A percentile compares a stretch with the other conserved stretches of the same genome.
phyloP scores from a whole-genome alignment of 768 basidiomycete genomes.

The Boletus sp. region DNA sequence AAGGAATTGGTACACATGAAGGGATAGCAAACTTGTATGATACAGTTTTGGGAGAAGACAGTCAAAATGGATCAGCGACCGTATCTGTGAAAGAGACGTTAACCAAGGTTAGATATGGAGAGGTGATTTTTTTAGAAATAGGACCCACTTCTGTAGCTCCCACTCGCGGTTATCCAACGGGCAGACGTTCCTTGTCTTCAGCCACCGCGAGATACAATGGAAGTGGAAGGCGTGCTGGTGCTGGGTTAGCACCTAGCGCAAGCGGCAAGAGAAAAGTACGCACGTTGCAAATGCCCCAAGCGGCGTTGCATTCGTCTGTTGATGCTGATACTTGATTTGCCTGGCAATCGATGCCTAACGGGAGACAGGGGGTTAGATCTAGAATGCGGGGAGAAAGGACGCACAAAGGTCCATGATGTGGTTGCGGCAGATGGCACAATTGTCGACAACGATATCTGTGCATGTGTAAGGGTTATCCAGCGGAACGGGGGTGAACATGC shows the following conservation, averaged over 20 bases:
- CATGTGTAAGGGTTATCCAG: slow-evolving; percentile 10
- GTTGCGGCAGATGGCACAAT: slow-evolving; percentile 99
- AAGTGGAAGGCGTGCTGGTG: slow-evolving; percentile 97
- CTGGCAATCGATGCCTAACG: slow-evolving; percentile 95
- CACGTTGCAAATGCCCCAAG: slow-evolving; percentile 99
- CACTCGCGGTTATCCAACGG: slow-evolving; percentile 95
- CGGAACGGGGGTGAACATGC: slow-evolving; percentile 15
- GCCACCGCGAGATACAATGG: slow-evolving; percentile 98
- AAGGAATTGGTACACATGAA: slow-evolving; percentile 14
- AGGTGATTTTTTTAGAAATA: neutral
- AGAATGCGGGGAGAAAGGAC: slow-evolving; percentile 27
- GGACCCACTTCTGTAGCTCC: slow-evolving; percentile 92
- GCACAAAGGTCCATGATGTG: slow-evolving; percentile 99
- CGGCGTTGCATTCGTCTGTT: slow-evolving; percentile 95
- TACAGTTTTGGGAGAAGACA: slow-evolving; percentile 12
- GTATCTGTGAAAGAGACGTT: slow-evolving; percentile 30
- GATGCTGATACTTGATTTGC: slow-evolving; percentile 98
- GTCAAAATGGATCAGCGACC: slow-evolving; percentile 35
- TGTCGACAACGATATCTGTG: slow-evolving; percentile 96
- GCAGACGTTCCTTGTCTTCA: slow-evolving; percentile 96
- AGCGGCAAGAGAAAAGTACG: neutral
- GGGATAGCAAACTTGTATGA: slow-evolving; percentile 11
- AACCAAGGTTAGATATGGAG: neutral
- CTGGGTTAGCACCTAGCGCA: neutral
- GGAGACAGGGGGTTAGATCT: slow-evolving; percentile 4